phyloP scores from a whole-genome alignment of 2,329 filamentous ascomycete species.

The Aureobasidium sp. region DNA sequence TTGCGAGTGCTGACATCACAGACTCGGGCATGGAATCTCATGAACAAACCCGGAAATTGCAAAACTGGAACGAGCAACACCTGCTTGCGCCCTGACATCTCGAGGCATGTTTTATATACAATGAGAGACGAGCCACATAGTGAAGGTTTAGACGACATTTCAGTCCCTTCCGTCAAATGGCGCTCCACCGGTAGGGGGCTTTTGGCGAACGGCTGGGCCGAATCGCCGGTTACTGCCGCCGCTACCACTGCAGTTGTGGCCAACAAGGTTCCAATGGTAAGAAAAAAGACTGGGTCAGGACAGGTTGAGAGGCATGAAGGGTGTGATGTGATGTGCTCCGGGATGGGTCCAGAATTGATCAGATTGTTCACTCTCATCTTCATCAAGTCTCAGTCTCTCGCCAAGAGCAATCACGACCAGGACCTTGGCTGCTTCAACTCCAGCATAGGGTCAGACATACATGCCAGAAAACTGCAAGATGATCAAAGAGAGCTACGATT shows the following conservation, averaged over 20 bases:
- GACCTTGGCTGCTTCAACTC: background rate
- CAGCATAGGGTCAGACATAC: background rate
- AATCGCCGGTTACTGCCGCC: slow-evolving; percentile 15
- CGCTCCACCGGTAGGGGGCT: slow-evolving; percentile 1
- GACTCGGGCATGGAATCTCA: background rate
- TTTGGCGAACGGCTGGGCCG: slow-evolving; percentile 16
- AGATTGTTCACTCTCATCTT: background rate
- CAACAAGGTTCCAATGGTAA: slow-evolving; percentile 13
- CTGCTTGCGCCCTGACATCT: slow-evolving; percentile 13
- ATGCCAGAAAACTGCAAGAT: background rate
- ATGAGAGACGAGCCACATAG: background rate
- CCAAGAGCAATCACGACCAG: background rate
- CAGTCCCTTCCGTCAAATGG: slow-evolving; percentile 12
- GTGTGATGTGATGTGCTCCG: slow-evolving; percentile 20
- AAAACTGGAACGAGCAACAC: slow-evolving; percentile 16
- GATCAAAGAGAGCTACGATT: background rate
- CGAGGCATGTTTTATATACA: slow-evolving; percentile 9
- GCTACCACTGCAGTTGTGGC: slow-evolving; percentile 14
- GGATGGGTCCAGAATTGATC: background rate
- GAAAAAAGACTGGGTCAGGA: slow-evolving; percentile 2
- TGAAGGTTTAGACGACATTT: slow-evolving; percentile 1
- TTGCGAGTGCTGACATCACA: slow-evolving; percentile 21
- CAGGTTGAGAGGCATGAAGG: slow-evolving; percentile 5
- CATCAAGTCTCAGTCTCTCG: background rate
- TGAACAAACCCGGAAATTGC: slow-evolving; percentile 9